Base-by-base conservation (phyloP, 257 asterid species). In the Solanum boliviense region DNA sequence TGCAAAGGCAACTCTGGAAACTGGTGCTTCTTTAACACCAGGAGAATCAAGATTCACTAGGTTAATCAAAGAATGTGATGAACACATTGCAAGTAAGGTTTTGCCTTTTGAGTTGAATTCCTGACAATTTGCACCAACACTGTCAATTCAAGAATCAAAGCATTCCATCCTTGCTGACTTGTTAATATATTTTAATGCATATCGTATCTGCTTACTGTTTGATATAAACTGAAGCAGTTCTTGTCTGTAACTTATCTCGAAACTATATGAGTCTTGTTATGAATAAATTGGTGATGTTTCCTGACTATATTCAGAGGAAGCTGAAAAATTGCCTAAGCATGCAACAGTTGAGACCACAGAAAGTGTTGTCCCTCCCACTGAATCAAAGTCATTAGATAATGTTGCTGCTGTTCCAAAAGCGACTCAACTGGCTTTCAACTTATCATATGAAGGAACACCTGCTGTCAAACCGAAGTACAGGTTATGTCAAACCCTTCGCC, bases 1-100 rank as follows among this genome's bases (percentile, higher is more conserved):
- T 83, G 99, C 98, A 72, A 97, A 93, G 92, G 79, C 93, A 76
- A 98, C 99, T 81, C 90, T 97, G 91, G 96, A 94, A 88, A 87
- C 15, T 34, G 99, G 99, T 31, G 94, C 95, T 32, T 90, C 97
- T 84, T 91, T 97, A 91, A 95, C 94, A 90, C 91, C 98, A 75
- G 97, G 91, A 79, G 96, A 94, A 90, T 89, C 96, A 81, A 94
- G 99, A 87, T 96, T 96, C 93, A 87, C 91, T 34, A 93, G 93
- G 5, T 90, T 96, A 93, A 93, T 96, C 86, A 92, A 93, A 91
- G 96, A 94, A 89, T 96, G 99, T 78, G 95, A 94, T 34, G 91
- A 89, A 87, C 86, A 44, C 38, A 94, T 95, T 88, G 95, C 96
- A 88, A 99, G 99, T 97, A 27, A 86, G 88, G 67, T 39, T 27